Conservation (phyloP, 371 early-diverging fungal genomes). For the Apophysomyces variabilis region DNA sequence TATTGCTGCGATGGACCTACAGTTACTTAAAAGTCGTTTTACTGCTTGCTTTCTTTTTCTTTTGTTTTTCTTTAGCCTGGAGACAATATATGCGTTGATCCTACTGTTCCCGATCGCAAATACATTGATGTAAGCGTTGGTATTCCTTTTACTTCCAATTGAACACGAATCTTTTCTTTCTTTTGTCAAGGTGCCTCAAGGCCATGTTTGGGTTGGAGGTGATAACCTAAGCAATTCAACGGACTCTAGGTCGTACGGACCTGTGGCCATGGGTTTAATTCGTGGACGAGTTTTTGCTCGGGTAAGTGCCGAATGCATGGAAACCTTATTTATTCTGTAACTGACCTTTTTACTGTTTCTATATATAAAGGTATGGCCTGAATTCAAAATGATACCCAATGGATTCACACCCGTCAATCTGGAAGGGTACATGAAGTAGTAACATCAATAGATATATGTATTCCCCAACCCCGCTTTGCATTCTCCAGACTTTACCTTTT, state of each 20-base stretch:
- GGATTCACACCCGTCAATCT: slow-evolving; percentile 25
- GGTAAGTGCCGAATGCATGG: slow-evolving; percentile 38
- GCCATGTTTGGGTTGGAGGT: slow-evolving; percentile 77
- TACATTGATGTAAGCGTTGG: slow-evolving; percentile 52
- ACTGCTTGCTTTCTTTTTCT: not conserved
- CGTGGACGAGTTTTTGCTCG: slow-evolving; percentile 75
- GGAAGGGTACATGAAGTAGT: slow-evolving; percentile 17
- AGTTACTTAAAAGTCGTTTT: too few relatives aligned
- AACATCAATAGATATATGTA: not conserved
- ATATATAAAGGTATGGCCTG: slow-evolving; percentile 42
- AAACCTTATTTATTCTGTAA: too few relatives aligned
- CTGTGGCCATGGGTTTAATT: slow-evolving; percentile 81
- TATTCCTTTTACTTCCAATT: not conserved
- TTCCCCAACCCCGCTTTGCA: slow-evolving; percentile 1
- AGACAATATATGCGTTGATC: slow-evolving; percentile 72
- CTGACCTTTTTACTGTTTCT: slow-evolving; percentile 41
- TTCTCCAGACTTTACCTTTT: not conserved
- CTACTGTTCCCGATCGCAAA: slow-evolving; percentile 56
- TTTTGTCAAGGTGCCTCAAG: slow-evolving; percentile 57
- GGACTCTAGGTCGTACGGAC: slow-evolving; percentile 85
- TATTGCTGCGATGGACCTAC: not conserved
- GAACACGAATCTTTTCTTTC: not conserved
- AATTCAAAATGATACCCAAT: slow-evolving; percentile 28
- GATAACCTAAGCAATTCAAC: slow-evolving; percentile 83
- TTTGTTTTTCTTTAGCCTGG: slow-evolving; percentile 59